Percentiles rank a stretch among this genome's conserved stretches.
phyloP scores from a whole-genome alignment of 1,139 yeast genomes.

The Casaregolazyma lundiana region DNA sequence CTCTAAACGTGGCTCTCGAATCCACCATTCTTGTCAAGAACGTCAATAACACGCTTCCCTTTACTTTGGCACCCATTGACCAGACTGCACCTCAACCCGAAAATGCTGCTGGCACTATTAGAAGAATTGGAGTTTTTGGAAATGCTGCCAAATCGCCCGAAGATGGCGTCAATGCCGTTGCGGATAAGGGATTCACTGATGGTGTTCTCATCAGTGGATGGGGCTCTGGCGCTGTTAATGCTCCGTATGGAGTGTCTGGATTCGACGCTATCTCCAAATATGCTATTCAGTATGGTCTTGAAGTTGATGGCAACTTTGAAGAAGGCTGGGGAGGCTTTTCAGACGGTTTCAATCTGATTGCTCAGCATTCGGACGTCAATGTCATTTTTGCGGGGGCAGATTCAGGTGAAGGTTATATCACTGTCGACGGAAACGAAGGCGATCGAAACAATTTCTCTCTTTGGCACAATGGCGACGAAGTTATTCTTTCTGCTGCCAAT shows the following conservation, averaged over 20 bases:
- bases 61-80: slow-evolving; percentile 46
- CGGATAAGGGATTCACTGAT: slow-evolving; percentile 27
- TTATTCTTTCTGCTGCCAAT: slow-evolving; percentile 43
- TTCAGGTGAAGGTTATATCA: slow-evolving; percentile 55
- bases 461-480: slow-evolving; percentile 48
- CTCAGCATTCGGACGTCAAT: slow-evolving; percentile 45
- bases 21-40: slow-evolving; percentile 54
- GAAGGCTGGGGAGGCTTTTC: slow-evolving; percentile 27
- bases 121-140: slow-evolving; percentile 46
- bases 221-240: slow-evolving; percentile 48
- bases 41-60: slow-evolving; percentile 47
- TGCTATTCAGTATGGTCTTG: slow-evolving; percentile 36
- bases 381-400: slow-evolving; percentile 42
- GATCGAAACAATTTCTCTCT: slow-evolving; percentile 43
- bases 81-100: slow-evolving; percentile 32
- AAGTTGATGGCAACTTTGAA: slow-evolving; percentile 25
- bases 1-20: slow-evolving; percentile 53
- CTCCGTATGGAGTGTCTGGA: slow-evolving; percentile 54
- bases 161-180: slow-evolving; percentile 38
- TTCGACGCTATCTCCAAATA: slow-evolving; percentile 34
- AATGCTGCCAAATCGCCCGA: slow-evolving; percentile 28
- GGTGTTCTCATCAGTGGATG: slow-evolving; percentile 36
- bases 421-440: slow-evolving; percentile 50
- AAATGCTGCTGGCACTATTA: slow-evolving; percentile 33
- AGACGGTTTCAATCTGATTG: slow-evolving; percentile 41